These are phyloP conservation scores for Striga hermonthica DNA, from an alignment of 305 asterid genomes.

Conservation along the genomic window DNA sequence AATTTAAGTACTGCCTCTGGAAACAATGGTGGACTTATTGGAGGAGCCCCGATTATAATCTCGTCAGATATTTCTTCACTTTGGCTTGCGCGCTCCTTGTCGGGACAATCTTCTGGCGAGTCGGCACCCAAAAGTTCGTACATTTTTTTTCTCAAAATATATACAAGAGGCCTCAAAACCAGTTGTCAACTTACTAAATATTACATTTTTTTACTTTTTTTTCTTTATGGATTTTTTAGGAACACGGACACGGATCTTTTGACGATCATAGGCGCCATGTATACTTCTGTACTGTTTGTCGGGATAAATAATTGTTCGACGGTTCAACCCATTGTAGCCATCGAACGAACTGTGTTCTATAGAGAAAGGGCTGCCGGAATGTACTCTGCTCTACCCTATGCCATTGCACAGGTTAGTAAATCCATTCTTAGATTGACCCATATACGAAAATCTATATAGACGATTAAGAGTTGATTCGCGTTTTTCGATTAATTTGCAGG, in stretches of 20 bases:
- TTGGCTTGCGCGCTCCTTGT: conserved; percentile 54
- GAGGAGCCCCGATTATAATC: conserved; percentile 82
- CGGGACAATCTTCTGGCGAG: conserved; percentile 57
- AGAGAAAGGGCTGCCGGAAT: conserved; percentile 92
- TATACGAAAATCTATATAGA: not conserved
- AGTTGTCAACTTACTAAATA: too few relatives aligned
- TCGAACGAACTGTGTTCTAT: conserved; percentile 86
- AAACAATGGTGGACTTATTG: conserved; percentile 76
- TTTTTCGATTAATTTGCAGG: conserved; percentile 37
- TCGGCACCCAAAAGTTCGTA: conserved; percentile 63
- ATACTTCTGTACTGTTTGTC: conserved; percentile 64
- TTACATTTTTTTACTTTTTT: not conserved
- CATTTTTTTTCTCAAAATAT: not conserved
- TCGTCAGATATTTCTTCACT: conserved; percentile 50
- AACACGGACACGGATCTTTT: conserved; percentile 50
- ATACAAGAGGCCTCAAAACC: not conserved
- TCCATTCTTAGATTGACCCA: too few relatives aligned
- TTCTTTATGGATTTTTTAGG: conserved; percentile 35
- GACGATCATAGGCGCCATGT: conserved; percentile 87
- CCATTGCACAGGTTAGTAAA: conserved; percentile 72
- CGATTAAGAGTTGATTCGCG: not conserved
- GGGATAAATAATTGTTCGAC: conserved; percentile 84
- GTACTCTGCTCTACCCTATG: conserved; percentile 96
- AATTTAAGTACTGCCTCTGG: conserved; percentile 66
- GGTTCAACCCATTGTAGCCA: conserved; percentile 84